Evolutionary conservation across 2,329 filamentous ascomycete genomes (phyloP).

Genomic region (Dryadomyces quercivorus): DNA sequence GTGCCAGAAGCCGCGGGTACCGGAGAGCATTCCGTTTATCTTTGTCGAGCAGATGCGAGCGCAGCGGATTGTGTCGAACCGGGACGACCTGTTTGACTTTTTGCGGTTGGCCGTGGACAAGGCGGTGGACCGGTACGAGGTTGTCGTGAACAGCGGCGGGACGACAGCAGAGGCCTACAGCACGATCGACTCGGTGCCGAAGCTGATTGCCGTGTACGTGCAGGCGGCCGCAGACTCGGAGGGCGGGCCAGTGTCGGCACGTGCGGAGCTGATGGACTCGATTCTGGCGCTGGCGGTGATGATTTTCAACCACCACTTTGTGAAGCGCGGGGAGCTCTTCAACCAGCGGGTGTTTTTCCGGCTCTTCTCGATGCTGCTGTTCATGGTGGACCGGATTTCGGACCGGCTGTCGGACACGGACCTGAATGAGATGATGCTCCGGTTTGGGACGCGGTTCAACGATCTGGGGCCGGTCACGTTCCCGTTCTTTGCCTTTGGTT

Average conservation of each 20-base stretch:
- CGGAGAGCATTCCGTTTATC: slow-evolving; percentile 56
- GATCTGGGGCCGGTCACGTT: slow-evolving; percentile 65
- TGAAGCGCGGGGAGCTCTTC: slow-evolving; percentile 67
- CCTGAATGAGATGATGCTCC: slow-evolving; percentile 56
- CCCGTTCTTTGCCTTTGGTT: slow-evolving; percentile 74
- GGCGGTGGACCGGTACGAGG: slow-evolving; percentile 67
- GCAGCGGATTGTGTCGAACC: slow-evolving; percentile 56
- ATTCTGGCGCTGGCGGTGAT: slow-evolving; percentile 68
- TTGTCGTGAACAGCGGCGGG: slow-evolving; percentile 48
- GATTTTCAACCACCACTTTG: slow-evolving; percentile 74
- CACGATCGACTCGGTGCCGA: slow-evolving; percentile 69
- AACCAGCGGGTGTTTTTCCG: slow-evolving; percentile 87
- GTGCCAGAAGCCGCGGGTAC: slow-evolving; percentile 62
- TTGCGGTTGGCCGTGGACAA: slow-evolving; percentile 70
- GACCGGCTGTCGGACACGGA: slow-evolving; percentile 49
- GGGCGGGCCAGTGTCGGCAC: slow-evolving; percentile 33
- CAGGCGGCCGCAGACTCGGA: slow-evolving; percentile 54
- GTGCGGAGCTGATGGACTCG: slow-evolving; percentile 62
- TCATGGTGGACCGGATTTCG: slow-evolving; percentile 30
- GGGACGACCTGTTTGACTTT: slow-evolving; percentile 69
- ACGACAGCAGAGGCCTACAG: slow-evolving; percentile 44
- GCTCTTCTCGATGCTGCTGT: slow-evolving; percentile 71
- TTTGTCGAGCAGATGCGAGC: slow-evolving; percentile 80
- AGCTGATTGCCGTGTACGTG: slow-evolving; percentile 65
- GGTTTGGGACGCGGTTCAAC: slow-evolving; percentile 58